A percentile compares a stretch with the other conserved stretches of the same genome.
These are phyloP conservation scores for Tetradesmus lagerheimii DNA, from an alignment of 139 green algal genomes.

Conservation along the genomic window DNA sequence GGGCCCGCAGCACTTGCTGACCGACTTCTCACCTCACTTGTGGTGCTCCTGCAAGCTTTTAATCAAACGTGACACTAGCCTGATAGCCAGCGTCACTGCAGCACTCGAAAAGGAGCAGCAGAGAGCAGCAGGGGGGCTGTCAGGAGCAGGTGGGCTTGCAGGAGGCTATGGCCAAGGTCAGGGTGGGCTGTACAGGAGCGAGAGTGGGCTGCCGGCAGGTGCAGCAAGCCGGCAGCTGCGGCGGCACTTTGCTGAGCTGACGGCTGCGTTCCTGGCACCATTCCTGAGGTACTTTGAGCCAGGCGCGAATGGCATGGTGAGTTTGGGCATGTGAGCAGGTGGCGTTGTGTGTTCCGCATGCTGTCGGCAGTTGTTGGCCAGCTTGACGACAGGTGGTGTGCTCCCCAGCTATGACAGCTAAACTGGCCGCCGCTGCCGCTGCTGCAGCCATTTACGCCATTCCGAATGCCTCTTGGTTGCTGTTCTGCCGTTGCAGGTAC, in stretches of 20 bases:
- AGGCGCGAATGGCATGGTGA: constrained; percentile 48
- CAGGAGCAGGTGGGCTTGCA: not conserved
- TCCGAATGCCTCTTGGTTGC: too few species aligned
- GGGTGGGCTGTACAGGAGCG: not conserved
- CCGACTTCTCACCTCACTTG: constrained; percentile 70
- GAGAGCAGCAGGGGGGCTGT: not conserved
- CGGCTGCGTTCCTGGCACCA: constrained; percentile 79
- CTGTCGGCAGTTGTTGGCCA: too few species aligned
- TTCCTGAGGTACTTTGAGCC: constrained; percentile 80
- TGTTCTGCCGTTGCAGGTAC: constrained; percentile 31
- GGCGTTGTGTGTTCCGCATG: not conserved
- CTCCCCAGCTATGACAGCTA: too few species aligned
- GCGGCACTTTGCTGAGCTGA: constrained; percentile 89
- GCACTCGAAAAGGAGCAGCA: not conserved
- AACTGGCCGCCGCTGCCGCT: too few species aligned
- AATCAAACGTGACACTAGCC: constrained; percentile 63
- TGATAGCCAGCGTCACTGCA: constrained; percentile 54
- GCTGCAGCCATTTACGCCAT: too few species aligned
- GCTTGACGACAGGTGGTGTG: too few species aligned
- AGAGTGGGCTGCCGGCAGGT: not conserved
- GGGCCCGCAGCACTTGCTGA: constrained; percentile 63
- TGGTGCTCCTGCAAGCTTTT: constrained; percentile 78
- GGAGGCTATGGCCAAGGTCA: not conserved
- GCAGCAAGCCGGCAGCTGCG: constrained; percentile 54
- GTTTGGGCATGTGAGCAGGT: not conserved